A percentile compares a stretch with the other conserved stretches of the same genome.
Conservation (phyloP, 73 alveolate genomes). For the Tetrahymena borealis region DNA sequence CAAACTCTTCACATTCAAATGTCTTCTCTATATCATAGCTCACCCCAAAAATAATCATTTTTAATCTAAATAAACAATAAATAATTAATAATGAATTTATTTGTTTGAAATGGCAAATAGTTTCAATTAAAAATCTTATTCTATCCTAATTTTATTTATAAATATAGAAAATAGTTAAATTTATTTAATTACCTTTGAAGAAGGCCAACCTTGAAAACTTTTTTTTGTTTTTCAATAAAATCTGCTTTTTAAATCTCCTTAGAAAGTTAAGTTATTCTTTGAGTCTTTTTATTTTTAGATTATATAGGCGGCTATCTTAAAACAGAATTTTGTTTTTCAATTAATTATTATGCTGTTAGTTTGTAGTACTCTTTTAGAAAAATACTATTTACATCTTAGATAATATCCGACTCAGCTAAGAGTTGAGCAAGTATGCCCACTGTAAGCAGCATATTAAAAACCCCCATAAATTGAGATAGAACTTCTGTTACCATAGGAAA, state of each 20-base stretch:
- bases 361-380: not conserved
- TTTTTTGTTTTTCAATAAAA: too few relatives aligned
- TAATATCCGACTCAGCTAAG: not conserved
- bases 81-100: too few relatives aligned
- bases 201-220: too few relatives aligned
- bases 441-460: not conserved
- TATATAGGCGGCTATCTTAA: not conserved
- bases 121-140: too few relatives aligned
- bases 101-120: too few relatives aligned
- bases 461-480: not conserved
- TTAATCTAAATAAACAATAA: too few relatives aligned
- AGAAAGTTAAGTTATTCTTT: not conserved
- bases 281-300: not conserved
- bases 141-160: too few relatives aligned
- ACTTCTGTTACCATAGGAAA: not conserved
- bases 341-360: not conserved
- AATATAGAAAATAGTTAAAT: too few relatives aligned
- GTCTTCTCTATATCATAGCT: not conserved
- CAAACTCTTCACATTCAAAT: not conserved
- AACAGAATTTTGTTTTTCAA: not conserved
- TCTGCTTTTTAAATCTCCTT: too few relatives aligned
- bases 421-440: not conserved
- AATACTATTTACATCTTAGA: not conserved
- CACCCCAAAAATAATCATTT: too few relatives aligned
- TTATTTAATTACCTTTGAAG: too few relatives aligned